Percentiles rank a stretch among this genome's conserved stretches.
These are phyloP conservation scores for Peterozyma toletana DNA, from an alignment of 805 yeast species.

Conservation along the genomic window DNA sequence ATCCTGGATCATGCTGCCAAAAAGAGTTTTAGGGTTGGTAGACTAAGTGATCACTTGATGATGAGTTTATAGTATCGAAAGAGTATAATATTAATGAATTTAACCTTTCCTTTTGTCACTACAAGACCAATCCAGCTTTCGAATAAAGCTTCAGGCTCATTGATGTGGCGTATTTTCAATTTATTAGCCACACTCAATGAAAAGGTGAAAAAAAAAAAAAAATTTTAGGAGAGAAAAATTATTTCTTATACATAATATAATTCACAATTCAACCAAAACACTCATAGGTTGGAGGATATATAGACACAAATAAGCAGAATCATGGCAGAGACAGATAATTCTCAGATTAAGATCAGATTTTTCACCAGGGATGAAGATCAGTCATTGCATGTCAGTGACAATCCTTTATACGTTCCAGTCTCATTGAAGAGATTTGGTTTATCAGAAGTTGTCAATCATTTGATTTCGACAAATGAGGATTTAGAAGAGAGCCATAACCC, in stretches of 20 bases:
- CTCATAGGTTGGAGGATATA: neutral
- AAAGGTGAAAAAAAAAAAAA: neutral
- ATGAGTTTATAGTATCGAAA: no score
- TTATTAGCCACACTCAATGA: neutral
- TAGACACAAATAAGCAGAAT: no score
- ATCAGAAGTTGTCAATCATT: constrained; percentile 91
- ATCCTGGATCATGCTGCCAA: constrained; percentile 4
- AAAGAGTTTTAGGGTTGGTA: neutral
- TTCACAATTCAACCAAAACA: neutral
- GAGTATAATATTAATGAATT: no score
- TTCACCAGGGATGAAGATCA: constrained; percentile 82
- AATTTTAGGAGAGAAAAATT: neutral
- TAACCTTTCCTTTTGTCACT: no score
- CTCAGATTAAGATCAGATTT: constrained; percentile 77
- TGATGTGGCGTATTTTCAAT: neutral
- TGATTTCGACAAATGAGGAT: constrained; percentile 35
- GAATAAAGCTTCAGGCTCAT: no score
- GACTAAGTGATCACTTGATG: no score
- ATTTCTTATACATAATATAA: neutral
- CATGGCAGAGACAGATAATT: constrained; percentile 20
- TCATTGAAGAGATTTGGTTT: constrained; percentile 83
- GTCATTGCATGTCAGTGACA: constrained; percentile 62
- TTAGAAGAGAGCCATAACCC: constrained; percentile 41
- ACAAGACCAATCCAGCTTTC: no score
- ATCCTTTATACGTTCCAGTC: constrained; percentile 85